Percentiles rank a stretch among this genome's conserved stretches.
These are phyloP conservation scores for Zychaea mexicana DNA, from an alignment of 371 early-diverging fungal species.

Conservation along the genomic window DNA sequence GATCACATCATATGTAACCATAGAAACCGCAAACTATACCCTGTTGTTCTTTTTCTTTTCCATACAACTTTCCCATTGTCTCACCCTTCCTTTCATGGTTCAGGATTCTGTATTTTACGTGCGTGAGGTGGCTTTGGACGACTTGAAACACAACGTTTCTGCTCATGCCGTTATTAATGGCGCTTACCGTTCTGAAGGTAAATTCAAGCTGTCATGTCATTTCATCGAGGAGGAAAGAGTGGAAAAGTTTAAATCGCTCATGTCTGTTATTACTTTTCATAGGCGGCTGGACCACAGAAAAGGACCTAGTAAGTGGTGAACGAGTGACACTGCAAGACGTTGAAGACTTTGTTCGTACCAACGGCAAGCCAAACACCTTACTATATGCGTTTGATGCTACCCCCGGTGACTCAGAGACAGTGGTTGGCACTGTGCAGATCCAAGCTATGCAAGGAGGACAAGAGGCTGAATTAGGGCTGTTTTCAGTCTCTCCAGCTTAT, in stretches of 20 bases:
- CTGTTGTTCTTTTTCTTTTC: neutral
- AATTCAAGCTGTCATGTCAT: neutral
- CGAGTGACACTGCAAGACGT: slow-evolving; percentile 34
- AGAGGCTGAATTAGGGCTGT: slow-evolving; percentile 46
- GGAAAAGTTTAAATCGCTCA: neutral
- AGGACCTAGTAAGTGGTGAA: slow-evolving; percentile 32
- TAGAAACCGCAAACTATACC: neutral
- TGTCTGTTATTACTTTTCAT: neutral
- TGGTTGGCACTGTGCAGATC: slow-evolving; percentile 46
- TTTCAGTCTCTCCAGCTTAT: slow-evolving; percentile 50
- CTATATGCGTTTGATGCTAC: slow-evolving; percentile 22
- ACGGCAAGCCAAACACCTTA: slow-evolving; percentile 31
- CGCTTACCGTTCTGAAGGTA: slow-evolving; percentile 24
- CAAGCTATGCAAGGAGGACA: slow-evolving; percentile 19
- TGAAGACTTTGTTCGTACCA: slow-evolving; percentile 14
- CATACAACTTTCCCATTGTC: neutral
- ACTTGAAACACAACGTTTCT: slow-evolving; percentile 14
- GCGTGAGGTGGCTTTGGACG: slow-evolving; percentile 18
- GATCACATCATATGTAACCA: no score
- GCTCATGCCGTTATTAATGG: slow-evolving; percentile 16
- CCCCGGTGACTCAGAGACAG: slow-evolving; percentile 9
- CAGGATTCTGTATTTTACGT: slow-evolving; percentile 15
- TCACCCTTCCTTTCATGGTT: slow-evolving; percentile 3
- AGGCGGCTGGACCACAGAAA: slow-evolving; percentile 52
- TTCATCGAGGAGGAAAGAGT: neutral